phyloP scores from a whole-genome alignment of 495 filamentous ascomycete species.

The Pyrenula massariospora region DNA sequence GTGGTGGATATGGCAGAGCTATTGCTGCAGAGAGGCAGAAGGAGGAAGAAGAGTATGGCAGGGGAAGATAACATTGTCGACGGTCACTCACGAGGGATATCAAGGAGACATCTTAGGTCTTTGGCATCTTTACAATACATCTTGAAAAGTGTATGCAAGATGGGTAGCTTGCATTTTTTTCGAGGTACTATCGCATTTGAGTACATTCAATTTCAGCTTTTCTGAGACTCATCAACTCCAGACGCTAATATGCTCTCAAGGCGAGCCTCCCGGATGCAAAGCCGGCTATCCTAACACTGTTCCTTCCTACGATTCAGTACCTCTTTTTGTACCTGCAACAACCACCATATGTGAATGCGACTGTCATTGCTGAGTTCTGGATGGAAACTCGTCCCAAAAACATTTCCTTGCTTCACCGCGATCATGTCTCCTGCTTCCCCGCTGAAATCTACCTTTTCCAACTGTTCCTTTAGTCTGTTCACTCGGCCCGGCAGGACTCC shows the following conservation, averaged over 20 bases:
- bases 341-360: constrained; percentile 91
- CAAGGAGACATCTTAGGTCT: too few relatives aligned
- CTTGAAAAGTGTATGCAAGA: too few relatives aligned
- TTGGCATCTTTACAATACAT: too few relatives aligned
- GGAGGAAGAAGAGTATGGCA: constrained; percentile 43
- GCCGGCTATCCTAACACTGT: not conserved
- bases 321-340: constrained; percentile 40
- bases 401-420: constrained; percentile 84
- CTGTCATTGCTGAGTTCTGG: constrained; percentile 85
- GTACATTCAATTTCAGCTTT: too few relatives aligned
- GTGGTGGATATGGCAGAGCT: constrained; percentile 71
- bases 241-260: too few relatives aligned
- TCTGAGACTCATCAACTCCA: too few relatives aligned
- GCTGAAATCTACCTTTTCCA: constrained; percentile 23
- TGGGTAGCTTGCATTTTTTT: too few relatives aligned
- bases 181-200: too few relatives aligned
- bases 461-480: constrained; percentile 24
- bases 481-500: constrained; percentile 37
- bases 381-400: constrained; percentile 94
- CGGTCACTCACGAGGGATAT: not conserved
- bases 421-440: constrained; percentile 68
- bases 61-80: constrained; percentile 26
- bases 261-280: too few relatives aligned
- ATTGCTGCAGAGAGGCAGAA: constrained; percentile 51
- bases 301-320: constrained; percentile 12